Base-by-base conservation (phyloP, 164 flowering plant species). In the Piper longum region DNA sequence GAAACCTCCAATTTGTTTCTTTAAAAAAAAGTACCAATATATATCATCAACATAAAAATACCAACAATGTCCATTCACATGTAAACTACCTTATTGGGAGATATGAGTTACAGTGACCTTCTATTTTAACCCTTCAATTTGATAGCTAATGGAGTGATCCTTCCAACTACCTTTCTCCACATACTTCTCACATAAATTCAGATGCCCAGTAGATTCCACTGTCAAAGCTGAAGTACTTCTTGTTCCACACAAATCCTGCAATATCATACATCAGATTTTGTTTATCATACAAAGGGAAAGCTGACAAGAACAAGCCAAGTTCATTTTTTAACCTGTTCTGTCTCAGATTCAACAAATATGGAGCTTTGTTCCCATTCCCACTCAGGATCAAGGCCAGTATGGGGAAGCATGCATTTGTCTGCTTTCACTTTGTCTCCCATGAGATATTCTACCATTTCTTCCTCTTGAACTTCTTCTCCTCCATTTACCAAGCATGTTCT, bases 201-300 rank as follows among this genome's bases (percentile, higher is more conserved):
- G 80, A 71, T 82, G 76, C 12, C 84, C 85, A 43, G 41, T 63
- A 19, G 68, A 59, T 69, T 43, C 72, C 16, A 79, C 71, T n/a
- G 79, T 72, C 61, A 88, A 52, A 42, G 78, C 85, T 55, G 78
- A 77, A 5, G 75, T 80, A 80, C 96, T 88, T 69, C 89, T 76
- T 14, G 93, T 87, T 36, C 88, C 89, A 63, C 78, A 84, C 43
- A 62, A 65, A 11, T 87, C 92, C 89, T 86, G 72, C 51, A 60
- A 17, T 59, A 5, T 13, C 11, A 58, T 41, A n/a, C 40, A 39
- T 7, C 12, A 16, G 40, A 4, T 7, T 9, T 48, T 48, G 11
- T 48, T 2, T 43, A 18, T 43, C 11, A 11, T 11, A 8, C 0
- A 8, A 16, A 59, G 3, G 4, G n/a, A 17, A 17, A 9, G 1